phyloP scores from a whole-genome alignment of 495 filamentous ascomycete species.

The Glonium stellatum region DNA sequence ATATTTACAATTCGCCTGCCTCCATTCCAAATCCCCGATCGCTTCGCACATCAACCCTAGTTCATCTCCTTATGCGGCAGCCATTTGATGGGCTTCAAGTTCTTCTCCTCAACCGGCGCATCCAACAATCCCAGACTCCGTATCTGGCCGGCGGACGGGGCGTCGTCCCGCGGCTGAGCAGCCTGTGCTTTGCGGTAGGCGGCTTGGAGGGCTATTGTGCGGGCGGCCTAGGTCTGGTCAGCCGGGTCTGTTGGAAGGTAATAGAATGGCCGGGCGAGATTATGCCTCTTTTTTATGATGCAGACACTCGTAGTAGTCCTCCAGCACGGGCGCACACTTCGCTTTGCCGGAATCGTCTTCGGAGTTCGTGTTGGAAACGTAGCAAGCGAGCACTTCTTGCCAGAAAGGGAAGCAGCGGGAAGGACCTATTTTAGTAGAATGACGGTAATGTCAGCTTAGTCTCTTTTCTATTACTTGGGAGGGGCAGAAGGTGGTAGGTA shows the following conservation, averaged over 20 bases:
- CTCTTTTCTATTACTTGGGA: background rate
- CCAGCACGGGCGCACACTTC: conserved; percentile 82
- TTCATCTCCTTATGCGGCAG: conserved; percentile 34
- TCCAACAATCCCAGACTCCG: conserved; percentile 74
- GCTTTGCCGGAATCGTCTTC: conserved; percentile 73
- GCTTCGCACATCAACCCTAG: conserved; percentile 5
- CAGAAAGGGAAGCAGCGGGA: conserved; percentile 97
- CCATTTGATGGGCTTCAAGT: conserved; percentile 36
- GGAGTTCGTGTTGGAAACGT: conserved; percentile 39
- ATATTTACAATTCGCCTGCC: conserved; percentile 5
- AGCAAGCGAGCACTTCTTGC: conserved; percentile 55
- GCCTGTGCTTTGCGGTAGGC: conserved; percentile 82
- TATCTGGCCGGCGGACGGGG: conserved; percentile 67
- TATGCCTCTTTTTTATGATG: conserved; percentile 96
- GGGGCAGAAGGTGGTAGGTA: background rate
- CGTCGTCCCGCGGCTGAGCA: conserved; percentile 67
- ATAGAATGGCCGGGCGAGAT: background rate
- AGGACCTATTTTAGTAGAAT: conserved; percentile 49
- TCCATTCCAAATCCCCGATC: background rate
- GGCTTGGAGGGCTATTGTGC: conserved; percentile 68
- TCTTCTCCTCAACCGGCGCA: conserved; percentile 67
- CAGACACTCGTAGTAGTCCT: conserved; percentile 98
- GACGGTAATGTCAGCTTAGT: background rate
- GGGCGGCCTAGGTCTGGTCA: conserved; percentile 54
- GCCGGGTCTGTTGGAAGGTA: background rate